These are phyloP conservation scores for Mortierella sp. DNA, from an alignment of 371 early-diverging fungal species.

Conservation along the genomic window DNA sequence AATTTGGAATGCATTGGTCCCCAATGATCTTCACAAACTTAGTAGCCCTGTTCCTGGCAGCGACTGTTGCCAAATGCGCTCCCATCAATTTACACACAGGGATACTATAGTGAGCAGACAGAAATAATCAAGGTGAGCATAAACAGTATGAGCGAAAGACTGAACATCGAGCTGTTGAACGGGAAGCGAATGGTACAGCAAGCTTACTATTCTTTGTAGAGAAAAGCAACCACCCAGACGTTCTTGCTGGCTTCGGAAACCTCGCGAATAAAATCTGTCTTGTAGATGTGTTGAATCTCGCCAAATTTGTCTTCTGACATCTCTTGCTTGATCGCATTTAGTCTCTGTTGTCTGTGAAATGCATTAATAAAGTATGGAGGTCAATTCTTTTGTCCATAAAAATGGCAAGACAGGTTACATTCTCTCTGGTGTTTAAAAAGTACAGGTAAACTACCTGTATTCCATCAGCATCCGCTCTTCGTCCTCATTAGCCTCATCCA, in stretches of 20 bases:
- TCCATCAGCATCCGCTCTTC: slow-evolving; percentile 85
- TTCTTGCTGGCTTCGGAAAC: slow-evolving; percentile 92
- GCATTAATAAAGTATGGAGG: slow-evolving; percentile 5
- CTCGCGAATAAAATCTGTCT: slow-evolving; percentile 90
- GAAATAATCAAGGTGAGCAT: slow-evolving; percentile 21
- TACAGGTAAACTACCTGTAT: slow-evolving; percentile 64
- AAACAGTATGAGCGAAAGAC: no score
- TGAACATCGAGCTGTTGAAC: not conserved
- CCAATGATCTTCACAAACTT: slow-evolving; percentile 94
- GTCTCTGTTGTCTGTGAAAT: slow-evolving; percentile 70
- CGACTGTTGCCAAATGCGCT: slow-evolving; percentile 80
- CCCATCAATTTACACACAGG: slow-evolving; percentile 87
- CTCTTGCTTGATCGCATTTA: slow-evolving; percentile 60
- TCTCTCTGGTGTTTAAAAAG: slow-evolving; percentile 3
- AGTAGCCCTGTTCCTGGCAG: slow-evolving; percentile 82
- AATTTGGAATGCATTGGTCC: slow-evolving; percentile 93
- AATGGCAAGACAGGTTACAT: not conserved
- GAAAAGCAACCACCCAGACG: slow-evolving; percentile 79
- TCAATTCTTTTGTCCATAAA: no score
- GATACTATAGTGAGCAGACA: slow-evolving; percentile 57
- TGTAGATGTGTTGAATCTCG: slow-evolving; percentile 84
- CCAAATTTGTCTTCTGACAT: slow-evolving; percentile 73
- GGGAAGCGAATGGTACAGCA: not conserved
- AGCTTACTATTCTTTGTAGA: slow-evolving; percentile 78
- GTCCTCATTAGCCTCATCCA: slow-evolving; percentile 84